Conservation (phyloP, 768 basidiomycete genomes). For the Mycena venus region DNA sequence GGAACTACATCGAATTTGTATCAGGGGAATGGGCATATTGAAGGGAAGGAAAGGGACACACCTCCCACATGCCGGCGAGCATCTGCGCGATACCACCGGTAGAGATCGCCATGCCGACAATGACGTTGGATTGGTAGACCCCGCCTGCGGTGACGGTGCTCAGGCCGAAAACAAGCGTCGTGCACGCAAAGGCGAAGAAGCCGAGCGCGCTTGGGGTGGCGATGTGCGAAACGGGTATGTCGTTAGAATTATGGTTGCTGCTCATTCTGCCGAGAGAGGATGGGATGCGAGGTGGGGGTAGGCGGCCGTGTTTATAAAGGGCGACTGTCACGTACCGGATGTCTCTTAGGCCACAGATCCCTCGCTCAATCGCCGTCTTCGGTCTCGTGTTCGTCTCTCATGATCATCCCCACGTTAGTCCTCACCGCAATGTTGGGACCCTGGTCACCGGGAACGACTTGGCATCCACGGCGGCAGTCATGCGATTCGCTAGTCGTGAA, state of each 20-base stretch:
- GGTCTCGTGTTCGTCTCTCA: constrained; percentile 20
- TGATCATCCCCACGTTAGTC: constrained; percentile 14
- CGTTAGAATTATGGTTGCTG: constrained; percentile 18
- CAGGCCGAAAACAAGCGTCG: constrained; percentile 82
- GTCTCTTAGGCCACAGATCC: constrained; percentile 9
- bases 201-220: constrained; percentile 79
- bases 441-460: constrained; percentile 10
- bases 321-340: constrained; percentile 15
- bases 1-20: constrained; percentile 52
- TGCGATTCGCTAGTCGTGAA: constrained; percentile 19
- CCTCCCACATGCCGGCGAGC: constrained; percentile 90
- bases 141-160: constrained; percentile 72
- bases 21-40: constrained; percentile 18
- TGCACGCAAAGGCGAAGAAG: constrained; percentile 86
- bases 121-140: constrained; percentile 71
- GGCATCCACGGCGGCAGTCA: constrained; percentile 10
- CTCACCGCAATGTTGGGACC: constrained; percentile 16
- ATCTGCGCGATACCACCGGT: constrained; percentile 88
- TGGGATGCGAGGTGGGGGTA: not conserved
- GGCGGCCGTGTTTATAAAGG: constrained; percentile 20
- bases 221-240: constrained; percentile 40
- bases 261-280: constrained; percentile 27
- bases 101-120: constrained; percentile 89
- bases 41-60: constrained; percentile 15
- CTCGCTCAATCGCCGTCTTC: constrained; percentile 23